Evolutionary conservation across 148 eudicot species (phyloP).

Genomic region (Rhododendron ovatum): DNA sequence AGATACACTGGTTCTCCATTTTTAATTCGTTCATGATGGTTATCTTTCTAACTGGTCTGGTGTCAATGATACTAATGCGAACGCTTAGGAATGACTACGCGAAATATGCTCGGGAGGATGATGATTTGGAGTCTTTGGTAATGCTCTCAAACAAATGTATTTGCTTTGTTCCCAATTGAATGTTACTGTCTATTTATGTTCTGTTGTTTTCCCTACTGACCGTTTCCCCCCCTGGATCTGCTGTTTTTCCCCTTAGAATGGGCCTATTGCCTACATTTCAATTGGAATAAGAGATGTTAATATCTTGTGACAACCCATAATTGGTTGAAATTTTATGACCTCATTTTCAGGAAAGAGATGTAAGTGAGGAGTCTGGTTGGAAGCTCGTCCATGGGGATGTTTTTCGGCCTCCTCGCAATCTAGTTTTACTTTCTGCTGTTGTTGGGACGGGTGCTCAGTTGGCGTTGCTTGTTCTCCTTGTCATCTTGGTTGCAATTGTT

Average conservation of each 20-base stretch:
- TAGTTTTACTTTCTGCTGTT: conserved; percentile 67
- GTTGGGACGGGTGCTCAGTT: conserved; percentile 94
- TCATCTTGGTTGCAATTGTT: conserved; percentile 74
- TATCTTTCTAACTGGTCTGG: conserved; percentile 90
- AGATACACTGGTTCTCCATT: conserved; percentile 97
- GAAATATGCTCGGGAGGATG: conserved; percentile 95
- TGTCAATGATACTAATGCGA: conserved; percentile 92
- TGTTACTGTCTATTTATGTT: neutral
- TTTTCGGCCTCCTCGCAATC: conserved; percentile 69
- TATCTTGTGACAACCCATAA: neutral
- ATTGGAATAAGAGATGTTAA: neutral
- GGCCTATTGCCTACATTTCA: neutral
- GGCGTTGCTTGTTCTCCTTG: conserved; percentile 74
- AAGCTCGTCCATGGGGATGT: conserved; percentile 91
- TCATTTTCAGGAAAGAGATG: conserved; percentile 76
- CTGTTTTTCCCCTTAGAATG: neutral
- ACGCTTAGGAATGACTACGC: conserved; percentile 97
- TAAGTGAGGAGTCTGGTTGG: conserved; percentile 93
- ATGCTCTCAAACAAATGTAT: neutral
- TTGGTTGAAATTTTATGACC: neutral
- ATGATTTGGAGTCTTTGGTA: conserved; percentile 90
- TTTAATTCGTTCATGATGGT: conserved; percentile 99
- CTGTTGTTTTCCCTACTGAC: neutral
- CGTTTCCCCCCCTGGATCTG: neutral
- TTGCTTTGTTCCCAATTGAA: neutral